Conservation (phyloP, 192 early-diverging fungal species). For the Endogone sp. region DNA sequence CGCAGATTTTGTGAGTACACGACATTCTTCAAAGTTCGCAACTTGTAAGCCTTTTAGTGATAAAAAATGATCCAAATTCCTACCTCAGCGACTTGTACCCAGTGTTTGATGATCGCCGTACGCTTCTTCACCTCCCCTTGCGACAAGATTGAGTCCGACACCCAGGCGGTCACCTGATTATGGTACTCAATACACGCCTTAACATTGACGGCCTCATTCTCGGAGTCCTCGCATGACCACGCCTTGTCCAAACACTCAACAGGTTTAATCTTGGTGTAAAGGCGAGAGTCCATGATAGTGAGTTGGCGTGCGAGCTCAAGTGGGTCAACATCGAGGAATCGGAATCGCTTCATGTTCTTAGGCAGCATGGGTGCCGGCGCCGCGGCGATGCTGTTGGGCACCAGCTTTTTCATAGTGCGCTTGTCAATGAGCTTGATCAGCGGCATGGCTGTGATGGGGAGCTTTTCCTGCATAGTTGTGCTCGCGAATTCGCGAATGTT, state of each 20-base stretch:
- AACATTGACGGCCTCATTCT: constrained; percentile 76
- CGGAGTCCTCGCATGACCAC: constrained; percentile 64
- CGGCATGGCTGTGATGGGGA: constrained; percentile 64
- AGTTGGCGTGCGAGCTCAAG: constrained; percentile 93
- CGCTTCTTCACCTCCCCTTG: constrained; percentile 83
- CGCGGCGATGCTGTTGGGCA: constrained; percentile 54
- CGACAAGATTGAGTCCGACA: constrained; percentile 74
- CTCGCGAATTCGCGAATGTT: constrained; percentile 68
- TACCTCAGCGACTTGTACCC: constrained; percentile 77
- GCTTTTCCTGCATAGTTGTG: constrained; percentile 66
- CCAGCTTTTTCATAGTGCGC: constrained; percentile 57
- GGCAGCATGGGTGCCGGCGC: constrained; percentile 82
- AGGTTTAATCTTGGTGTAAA: constrained; percentile 80
- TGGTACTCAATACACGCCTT: constrained; percentile 83
- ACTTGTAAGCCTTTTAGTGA: not conserved
- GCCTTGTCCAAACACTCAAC: constrained; percentile 90
- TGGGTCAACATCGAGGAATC: constrained; percentile 86
- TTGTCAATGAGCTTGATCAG: constrained; percentile 79
- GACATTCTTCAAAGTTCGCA: not conserved
- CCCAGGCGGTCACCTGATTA: constrained; percentile 86
- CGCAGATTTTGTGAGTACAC: not conserved
- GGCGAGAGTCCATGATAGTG: constrained; percentile 85
- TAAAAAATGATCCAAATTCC: constrained; percentile 8
- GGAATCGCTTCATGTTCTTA: constrained; percentile 70
- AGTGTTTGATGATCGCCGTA: constrained; percentile 72